A percentile compares a stretch with the other conserved stretches of the same genome.
phyloP scores from a whole-genome alignment of 2,329 filamentous ascomycete genomes.

The Exutisphaerella laricina region DNA sequence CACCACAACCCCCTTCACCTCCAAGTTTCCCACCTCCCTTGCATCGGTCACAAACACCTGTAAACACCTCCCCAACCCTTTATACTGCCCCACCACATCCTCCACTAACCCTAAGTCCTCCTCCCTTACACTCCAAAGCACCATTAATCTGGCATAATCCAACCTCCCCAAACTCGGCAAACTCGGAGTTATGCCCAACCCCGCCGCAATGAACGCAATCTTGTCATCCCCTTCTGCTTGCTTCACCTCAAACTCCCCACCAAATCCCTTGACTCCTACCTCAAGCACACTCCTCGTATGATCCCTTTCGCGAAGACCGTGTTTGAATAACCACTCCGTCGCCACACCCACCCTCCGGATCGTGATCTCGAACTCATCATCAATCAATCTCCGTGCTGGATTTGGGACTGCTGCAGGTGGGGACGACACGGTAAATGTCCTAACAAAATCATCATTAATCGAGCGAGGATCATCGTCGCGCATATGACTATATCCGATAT shows the following conservation, averaged over 20 bases:
- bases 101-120: constrained; percentile 59
- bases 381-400: constrained; percentile 22
- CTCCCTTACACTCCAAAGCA: constrained; percentile 64
- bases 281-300: constrained; percentile 45
- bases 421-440: constrained; percentile 77
- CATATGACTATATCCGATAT: constrained; percentile 77
- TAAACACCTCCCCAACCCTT: constrained; percentile 48
- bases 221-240: constrained; percentile 36
- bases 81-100: constrained; percentile 52
- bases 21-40: constrained; percentile 34
- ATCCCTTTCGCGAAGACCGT: constrained; percentile 16
- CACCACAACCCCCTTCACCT: constrained; percentile 31
- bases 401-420: constrained; percentile 38
- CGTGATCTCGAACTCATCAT: constrained; percentile 64
- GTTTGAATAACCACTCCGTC: constrained; percentile 58
- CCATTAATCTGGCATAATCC: constrained; percentile 41
- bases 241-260: constrained; percentile 52
- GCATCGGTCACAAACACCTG: constrained; percentile 59
- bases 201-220: constrained; percentile 64
- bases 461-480: constrained; percentile 70
- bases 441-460: constrained; percentile 76
- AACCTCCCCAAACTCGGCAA: constrained; percentile 47
- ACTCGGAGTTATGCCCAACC: constrained; percentile 78
- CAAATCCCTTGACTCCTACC: constrained; percentile 66
- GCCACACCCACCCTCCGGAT: constrained; percentile 63